Evolutionary conservation across 106 monocot genomes (phyloP).

Genomic region (Acorus gramineus): DNA sequence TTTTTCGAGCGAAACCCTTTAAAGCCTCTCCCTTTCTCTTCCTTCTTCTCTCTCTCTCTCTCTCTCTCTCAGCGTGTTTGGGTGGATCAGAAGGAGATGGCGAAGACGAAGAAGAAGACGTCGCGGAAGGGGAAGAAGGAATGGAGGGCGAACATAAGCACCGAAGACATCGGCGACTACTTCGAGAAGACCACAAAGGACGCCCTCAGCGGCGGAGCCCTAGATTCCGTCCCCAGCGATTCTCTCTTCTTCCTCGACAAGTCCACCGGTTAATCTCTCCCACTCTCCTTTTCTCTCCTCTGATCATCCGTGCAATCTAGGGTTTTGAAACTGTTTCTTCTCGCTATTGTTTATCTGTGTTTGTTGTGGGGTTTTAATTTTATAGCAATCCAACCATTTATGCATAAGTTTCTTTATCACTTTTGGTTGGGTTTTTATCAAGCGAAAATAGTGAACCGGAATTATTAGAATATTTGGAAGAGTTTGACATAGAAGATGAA

Average conservation of each 20-base stretch:
- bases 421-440: too few relatives aligned
- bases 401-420: too few relatives aligned
- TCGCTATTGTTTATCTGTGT: too few relatives aligned
- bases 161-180: constrained; percentile 88
- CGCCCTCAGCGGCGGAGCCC: constrained; percentile 36
- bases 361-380: too few relatives aligned
- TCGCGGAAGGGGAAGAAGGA: constrained; percentile 98
- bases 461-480: too few relatives aligned
- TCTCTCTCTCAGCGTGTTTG: too few relatives aligned
- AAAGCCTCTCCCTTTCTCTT: too few relatives aligned
- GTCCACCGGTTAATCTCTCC: constrained; percentile 20
- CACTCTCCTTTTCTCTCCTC: neutral
- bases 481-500: too few relatives aligned
- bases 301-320: neutral
- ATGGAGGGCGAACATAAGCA: constrained; percentile 92
- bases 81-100: neutral
- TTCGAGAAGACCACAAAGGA: constrained; percentile 78
- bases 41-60: too few relatives aligned
- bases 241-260: constrained; percentile 73
- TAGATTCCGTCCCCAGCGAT: constrained; percentile 41
- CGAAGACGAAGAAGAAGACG: constrained; percentile 81
- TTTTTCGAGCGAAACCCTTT: too few relatives aligned
- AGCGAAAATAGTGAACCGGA: too few relatives aligned
- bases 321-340: neutral
- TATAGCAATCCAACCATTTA: too few relatives aligned